Base-by-base conservation (phyloP, 768 basidiomycete species). In the Termitomyces sp. region DNA sequence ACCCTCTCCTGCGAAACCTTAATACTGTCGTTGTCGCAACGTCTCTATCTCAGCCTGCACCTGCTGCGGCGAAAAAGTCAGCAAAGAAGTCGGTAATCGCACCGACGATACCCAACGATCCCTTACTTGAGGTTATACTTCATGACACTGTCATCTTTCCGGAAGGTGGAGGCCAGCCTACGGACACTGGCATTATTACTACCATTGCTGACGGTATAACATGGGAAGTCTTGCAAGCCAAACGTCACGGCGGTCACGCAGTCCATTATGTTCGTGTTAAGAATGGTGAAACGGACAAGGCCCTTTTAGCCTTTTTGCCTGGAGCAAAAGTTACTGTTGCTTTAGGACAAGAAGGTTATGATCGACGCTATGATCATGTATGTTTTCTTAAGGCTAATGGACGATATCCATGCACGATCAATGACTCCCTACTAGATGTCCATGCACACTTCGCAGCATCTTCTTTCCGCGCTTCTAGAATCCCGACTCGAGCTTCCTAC, bases 401-500 rank as follows among this genome's bases (percentile, higher is more conserved):
- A 18, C 12, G 9, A 34, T 39, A 53, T 55, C 51, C 42, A 57
- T 46, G 27, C 32, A 14, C 14, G 26, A 46, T 34, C 37, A 1
- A 50, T 29, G 18, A 39, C n/a, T 10, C 10, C 10, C 1, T 12
- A 20, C 29, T 62, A 90, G 87, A 90, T 90, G 87, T 81, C 84
- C 16, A 83, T 90, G 81, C 91, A 94, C 69, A 92, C 90, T 1
- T 87, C 87, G 0, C 92, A 93, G 65, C 92, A 92, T 60, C 76
- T 92, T 44, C 79, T 93, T 24, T 92, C 90, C 14, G 89, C 90
- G 0, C 76, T 92, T n/a, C 76, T 93, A 5, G 89, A 92, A 64
- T 75, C 77, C 24, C 73, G 72, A 4, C 75, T 90, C 39, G 69
- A 80, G 32, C 74, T 92, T 27, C 83, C 84, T 7, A 93, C 92